Percentiles rank a stretch among this genome's conserved stretches.
Evolutionary conservation across 257 asterid genomes (phyloP).

Genomic region (Voacanga thouarsii): DNA sequence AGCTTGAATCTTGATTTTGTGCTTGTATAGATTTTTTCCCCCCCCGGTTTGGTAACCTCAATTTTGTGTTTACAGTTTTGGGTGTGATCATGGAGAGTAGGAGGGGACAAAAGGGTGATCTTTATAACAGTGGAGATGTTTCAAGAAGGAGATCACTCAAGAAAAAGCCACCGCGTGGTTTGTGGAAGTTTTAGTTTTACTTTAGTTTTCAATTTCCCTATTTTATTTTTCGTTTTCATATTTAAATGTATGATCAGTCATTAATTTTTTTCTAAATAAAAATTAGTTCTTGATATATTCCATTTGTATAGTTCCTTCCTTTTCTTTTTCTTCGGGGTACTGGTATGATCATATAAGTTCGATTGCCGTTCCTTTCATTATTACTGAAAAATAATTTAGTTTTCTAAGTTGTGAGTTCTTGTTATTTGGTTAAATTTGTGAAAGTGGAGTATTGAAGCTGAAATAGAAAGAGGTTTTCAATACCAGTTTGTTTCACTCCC

Average conservation of each 20-base stretch:
- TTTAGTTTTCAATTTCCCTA: background rate
- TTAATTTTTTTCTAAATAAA: background rate
- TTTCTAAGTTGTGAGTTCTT: background rate
- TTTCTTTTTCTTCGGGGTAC: background rate
- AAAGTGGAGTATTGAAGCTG: background rate
- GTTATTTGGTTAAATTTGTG: background rate
- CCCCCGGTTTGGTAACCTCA: background rate
- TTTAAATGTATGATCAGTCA: background rate
- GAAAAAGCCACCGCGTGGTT: slow-evolving; percentile 24
- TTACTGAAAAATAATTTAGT: background rate
- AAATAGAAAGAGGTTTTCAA: background rate
- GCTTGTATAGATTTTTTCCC: background rate
- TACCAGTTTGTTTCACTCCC: background rate
- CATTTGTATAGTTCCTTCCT: background rate
- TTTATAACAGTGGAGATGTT: background rate
- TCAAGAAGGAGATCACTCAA: slow-evolving; percentile 19
- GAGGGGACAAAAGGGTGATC: slow-evolving; percentile 12
- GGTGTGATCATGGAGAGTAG: slow-evolving; percentile 21
- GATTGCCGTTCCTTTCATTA: background rate
- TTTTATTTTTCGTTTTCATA: background rate
- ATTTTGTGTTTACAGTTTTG: background rate
- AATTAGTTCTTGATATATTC: background rate
- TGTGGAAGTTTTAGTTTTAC: slow-evolving; percentile 5
- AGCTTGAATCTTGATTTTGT: background rate
- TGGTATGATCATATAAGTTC: background rate